phyloP scores from a whole-genome alignment of 148 eudicot species.

The Dianthus caryophyllus region DNA sequence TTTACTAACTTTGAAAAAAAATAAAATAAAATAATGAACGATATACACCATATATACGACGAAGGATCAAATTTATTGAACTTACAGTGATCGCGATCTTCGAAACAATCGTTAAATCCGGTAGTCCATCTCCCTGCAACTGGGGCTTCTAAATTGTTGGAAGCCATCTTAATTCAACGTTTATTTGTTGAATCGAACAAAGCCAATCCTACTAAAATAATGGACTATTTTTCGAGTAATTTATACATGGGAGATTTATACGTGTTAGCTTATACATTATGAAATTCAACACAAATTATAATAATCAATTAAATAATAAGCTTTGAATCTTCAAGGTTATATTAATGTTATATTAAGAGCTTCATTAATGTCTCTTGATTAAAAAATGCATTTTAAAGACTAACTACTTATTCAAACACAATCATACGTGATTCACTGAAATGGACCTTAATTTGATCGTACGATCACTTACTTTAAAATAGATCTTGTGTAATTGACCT shows the following conservation, averaged over 20 bases:
- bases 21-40: too few species aligned
- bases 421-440: too few species aligned
- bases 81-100: slow-evolving; percentile 28
- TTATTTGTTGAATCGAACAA: background rate
- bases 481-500: too few species aligned
- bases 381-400: too few species aligned
- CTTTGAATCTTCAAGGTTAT: background rate
- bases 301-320: background rate
- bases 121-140: slow-evolving; percentile 31
- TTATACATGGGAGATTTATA: background rate
- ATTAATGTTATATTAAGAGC: background rate
- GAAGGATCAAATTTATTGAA: background rate
- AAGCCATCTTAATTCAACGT: slow-evolving; percentile 6
- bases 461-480: too few species aligned
- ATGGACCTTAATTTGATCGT: too few species aligned
- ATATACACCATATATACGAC: too few species aligned
- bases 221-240: background rate
- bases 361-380: too few species aligned
- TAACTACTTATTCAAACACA: too few species aligned
- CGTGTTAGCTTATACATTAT: background rate
- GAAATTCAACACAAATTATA: background rate
- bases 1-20: too few species aligned
- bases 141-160: slow-evolving; percentile 16
- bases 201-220: background rate
- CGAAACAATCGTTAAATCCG: slow-evolving; percentile 24